Base-by-base conservation (phyloP, 2,329 filamentous ascomycete genomes). In the Lecanicillium sp. region DNA sequence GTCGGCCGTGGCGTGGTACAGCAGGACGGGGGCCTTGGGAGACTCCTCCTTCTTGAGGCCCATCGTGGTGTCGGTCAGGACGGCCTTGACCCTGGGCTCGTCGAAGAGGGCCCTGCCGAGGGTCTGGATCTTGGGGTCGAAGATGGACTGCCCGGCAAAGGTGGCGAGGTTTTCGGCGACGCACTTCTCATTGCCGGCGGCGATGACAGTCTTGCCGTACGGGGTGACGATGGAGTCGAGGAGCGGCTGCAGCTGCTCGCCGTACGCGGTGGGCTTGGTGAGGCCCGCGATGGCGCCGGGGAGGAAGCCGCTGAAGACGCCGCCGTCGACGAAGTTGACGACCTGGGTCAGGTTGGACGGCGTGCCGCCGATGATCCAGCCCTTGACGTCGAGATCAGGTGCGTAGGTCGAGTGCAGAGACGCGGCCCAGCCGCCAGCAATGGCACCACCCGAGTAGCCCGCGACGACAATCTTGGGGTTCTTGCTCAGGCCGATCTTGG, bases 281-380 rank as follows among this genome's bases (percentile, higher is more conserved):
- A 43, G 19, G 5, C 87, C 67, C 10, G 23, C 19, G 5, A 51
- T 36, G 10, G 43, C 36, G 17, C 36, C 44, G 2, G 49, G 49
- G 2, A 46, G 14, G 44, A 47, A 51, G 7, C 49, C 49, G n/a
- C 43, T 17, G 19, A 41, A 33, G 3, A 43, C 3, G 2, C 43
- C 38, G 24, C 14, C 14, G 9, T 51, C 49, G 5, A 51, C 30
- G 12, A 19, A n/a, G 5, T 33, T n/a, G 12, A 51, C 24, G 8
- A 47, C 30, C 11, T 41, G 3, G 15, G 44, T 51, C 3, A 51
- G 39, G 32, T 51, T 51, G n/a, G 49, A 42, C 15, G 48, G 48
- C 2, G 48, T 50, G n/a, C 48, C 48, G 5, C 48, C 48, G 2
- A 37, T 8, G 20, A 37, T 15, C 36, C 30, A 38, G 15, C 48